phyloP scores from a whole-genome alignment of 192 early-diverging fungal species.

The Podila epigama region DNA sequence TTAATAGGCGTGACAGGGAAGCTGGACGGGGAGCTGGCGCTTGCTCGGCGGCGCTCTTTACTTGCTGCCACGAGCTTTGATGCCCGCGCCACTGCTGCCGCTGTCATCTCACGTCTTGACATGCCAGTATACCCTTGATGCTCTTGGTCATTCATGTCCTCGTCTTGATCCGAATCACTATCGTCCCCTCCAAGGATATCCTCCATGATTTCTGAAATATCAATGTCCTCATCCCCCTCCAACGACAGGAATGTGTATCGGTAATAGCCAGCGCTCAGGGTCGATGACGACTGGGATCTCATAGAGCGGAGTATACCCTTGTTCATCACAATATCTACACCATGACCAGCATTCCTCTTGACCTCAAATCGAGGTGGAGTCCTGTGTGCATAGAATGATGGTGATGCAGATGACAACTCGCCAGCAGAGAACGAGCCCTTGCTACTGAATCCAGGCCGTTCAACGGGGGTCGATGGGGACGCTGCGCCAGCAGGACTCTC shows the following conservation, averaged over 20 bases:
- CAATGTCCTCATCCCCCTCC: conserved; percentile 47
- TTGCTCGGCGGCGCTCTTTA: conserved; percentile 32
- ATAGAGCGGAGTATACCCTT: conserved; percentile 39
- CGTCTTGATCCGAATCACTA: conserved; percentile 35
- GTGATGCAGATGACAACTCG: background rate
- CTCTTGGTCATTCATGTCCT: conserved; percentile 14
- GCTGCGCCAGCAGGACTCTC: background rate
- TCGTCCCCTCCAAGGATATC: conserved; percentile 42
- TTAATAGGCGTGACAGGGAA: background rate
- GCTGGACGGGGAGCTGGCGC: conserved; percentile 5
- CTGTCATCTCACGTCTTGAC: conserved; percentile 31
- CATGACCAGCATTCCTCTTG: conserved; percentile 32
- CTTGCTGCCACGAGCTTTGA: conserved; percentile 36
- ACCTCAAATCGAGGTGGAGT: conserved; percentile 6
- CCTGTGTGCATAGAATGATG: background rate
- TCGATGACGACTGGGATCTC: conserved; percentile 6
- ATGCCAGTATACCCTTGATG: background rate
- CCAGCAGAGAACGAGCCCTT: conserved; percentile 3
- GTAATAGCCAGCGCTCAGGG: conserved; percentile 5
- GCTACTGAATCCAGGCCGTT: background rate
- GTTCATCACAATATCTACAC: conserved; percentile 50
- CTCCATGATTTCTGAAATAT: conserved; percentile 55
- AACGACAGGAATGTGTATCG: conserved; percentile 51
- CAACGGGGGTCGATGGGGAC: background rate
- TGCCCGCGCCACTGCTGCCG: conserved; percentile 28